Evolutionary conservation across 1,284 basidiomycete species (phyloP).

Genomic region (Ustilago cynodontis): DNA sequence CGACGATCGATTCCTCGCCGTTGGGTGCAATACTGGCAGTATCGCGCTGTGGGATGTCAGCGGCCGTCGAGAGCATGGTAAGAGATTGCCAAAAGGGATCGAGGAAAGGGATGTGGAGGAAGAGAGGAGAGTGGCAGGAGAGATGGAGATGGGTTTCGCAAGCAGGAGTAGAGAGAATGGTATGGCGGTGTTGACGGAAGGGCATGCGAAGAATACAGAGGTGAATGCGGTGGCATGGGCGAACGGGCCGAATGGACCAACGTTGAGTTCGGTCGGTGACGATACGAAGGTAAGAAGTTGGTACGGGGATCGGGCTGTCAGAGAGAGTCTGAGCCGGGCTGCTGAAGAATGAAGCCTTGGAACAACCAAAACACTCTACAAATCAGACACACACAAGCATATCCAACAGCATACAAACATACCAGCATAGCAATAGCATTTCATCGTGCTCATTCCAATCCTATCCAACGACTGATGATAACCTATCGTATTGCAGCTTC

Average conservation of each 20-base stretch:
- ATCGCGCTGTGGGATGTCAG: conserved; percentile 64
- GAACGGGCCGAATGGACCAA: conserved; percentile 60
- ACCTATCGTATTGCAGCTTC: conserved; percentile 32
- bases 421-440: background rate
- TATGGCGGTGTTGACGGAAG: conserved; percentile 32
- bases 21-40: conserved; percentile 65
- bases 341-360: conserved; percentile 12
- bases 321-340: conserved; percentile 8
- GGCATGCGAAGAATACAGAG: conserved; percentile 55
- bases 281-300: conserved; percentile 62
- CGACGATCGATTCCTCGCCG: conserved; percentile 62
- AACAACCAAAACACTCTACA: background rate
- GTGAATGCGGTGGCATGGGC: conserved; percentile 64
- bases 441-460: background rate
- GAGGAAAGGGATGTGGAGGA: conserved; percentile 28
- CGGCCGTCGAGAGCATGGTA: background rate
- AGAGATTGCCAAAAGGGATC: background rate
- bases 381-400: background rate
- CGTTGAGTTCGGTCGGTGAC: conserved; percentile 59
- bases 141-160: conserved; percentile 28
- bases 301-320: conserved; percentile 71
- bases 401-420: conserved; percentile 1
- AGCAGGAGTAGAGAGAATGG: conserved; percentile 16
- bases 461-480: background rate
- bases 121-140: conserved; percentile 23